Evolutionary conservation across 2,329 filamentous ascomycete species (phyloP).

Genomic region (Alternaria hordeiaustralica): DNA sequence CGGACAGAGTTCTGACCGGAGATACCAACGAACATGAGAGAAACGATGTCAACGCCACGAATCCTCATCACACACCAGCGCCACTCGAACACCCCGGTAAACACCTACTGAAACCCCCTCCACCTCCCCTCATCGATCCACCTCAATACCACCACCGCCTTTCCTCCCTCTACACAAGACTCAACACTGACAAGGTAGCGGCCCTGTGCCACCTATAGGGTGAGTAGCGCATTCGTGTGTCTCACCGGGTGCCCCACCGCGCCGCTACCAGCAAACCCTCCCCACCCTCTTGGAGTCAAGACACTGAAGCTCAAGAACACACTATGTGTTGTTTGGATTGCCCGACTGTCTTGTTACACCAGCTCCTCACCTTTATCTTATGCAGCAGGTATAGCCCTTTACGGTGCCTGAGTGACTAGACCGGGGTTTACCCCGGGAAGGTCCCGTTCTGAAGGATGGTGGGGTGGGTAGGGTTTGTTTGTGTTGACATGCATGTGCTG

Average conservation of each 20-base stretch:
- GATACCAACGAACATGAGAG: neutral
- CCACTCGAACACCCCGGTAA: neutral
- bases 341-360: neutral
- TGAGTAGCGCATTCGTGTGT: neutral
- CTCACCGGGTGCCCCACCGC: neutral
- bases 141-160: neutral
- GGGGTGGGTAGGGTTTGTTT: neutral
- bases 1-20: neutral
- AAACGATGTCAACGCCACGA: neutral
- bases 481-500: neutral
- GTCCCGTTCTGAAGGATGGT: conserved; percentile 6
- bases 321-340: neutral
- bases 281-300: neutral
- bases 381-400: conserved; percentile 13
- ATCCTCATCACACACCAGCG: neutral
- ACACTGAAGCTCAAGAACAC: neutral
- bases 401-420: conserved; percentile 6
- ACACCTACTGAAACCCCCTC: neutral
- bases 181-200: neutral
- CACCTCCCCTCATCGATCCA: neutral
- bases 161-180: neutral
- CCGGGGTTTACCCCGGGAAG: neutral
- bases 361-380: neutral
- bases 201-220: neutral
- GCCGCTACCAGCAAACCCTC: neutral